Percentiles rank a stretch among this genome's conserved stretches.
phyloP scores from a whole-genome alignment of 495 filamentous ascomycete species.

The Aspergillus leporis region DNA sequence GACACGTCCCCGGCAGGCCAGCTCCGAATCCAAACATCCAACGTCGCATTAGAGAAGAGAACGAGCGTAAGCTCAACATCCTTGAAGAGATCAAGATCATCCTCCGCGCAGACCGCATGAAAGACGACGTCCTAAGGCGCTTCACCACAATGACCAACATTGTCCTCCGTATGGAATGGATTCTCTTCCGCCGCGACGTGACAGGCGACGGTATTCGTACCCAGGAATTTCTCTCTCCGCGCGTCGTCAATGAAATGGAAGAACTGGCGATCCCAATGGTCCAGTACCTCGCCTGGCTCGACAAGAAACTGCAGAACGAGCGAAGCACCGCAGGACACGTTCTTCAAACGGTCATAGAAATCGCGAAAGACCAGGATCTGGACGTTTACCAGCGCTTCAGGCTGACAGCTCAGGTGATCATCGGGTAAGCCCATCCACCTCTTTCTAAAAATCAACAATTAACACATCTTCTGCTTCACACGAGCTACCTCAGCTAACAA shows the following conservation, averaged over 20 bases:
- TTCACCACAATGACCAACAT: conserved; percentile 30
- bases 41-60: neutral
- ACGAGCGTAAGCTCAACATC: conserved; percentile 4
- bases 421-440: conserved; percentile 22
- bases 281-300: conserved; percentile 17
- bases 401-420: conserved; percentile 19
- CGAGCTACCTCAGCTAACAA: neutral
- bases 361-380: conserved; percentile 5
- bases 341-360: conserved; percentile 9
- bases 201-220: neutral
- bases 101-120: conserved; percentile 17
- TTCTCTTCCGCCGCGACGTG: conserved; percentile 22
- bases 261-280: conserved; percentile 16
- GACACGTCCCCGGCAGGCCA: neutral
- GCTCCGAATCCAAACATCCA: neutral
- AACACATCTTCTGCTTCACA: too few relatives aligned
- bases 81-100: conserved; percentile 23
- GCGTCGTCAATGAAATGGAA: conserved; percentile 12
- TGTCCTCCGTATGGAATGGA: conserved; percentile 23
- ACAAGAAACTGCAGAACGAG: conserved; percentile 18
- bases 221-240: conserved; percentile 12
- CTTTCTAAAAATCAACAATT: too few relatives aligned
- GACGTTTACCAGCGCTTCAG: conserved; percentile 16
- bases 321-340: conserved; percentile 6
- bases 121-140: conserved; percentile 10